Percentiles rank a stretch among this genome's conserved stretches.
Evolutionary conservation across 805 yeast genomes (phyloP).

Genomic region (Wickerhamomyces queroliae): DNA sequence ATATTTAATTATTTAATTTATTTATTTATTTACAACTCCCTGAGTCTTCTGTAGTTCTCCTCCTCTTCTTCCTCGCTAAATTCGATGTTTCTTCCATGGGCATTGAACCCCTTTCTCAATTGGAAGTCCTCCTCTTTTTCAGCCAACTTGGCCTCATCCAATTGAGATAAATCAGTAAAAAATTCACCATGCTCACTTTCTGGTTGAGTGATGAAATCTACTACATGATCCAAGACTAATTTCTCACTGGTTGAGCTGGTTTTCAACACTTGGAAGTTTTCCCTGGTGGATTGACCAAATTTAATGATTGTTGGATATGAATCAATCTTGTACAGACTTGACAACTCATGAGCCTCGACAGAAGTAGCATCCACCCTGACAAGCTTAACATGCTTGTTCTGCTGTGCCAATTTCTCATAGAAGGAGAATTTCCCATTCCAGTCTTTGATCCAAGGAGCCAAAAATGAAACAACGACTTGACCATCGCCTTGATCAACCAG

Average conservation of each 20-base stretch:
- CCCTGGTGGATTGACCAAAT: conserved; percentile 13
- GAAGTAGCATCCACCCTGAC: conserved; percentile 28
- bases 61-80: conserved; percentile 12
- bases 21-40: conserved; percentile 12
- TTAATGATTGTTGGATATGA: conserved; percentile 27
- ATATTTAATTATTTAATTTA: neutral
- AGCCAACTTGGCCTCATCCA: conserved; percentile 8
- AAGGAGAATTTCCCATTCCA: conserved; percentile 28
- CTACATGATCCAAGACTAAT: conserved; percentile 22
- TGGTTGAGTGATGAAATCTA: conserved; percentile 19
- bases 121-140: conserved; percentile 16
- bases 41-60: conserved; percentile 14
- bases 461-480: conserved; percentile 26
- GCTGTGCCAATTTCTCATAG: conserved; percentile 25
- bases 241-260: conserved; percentile 17
- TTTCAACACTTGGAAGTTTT: conserved; percentile 6
- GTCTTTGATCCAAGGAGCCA: conserved; percentile 29
- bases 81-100: conserved; percentile 12
- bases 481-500: conserved; percentile 3
- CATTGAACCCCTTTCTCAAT: conserved; percentile 17
- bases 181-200: conserved; percentile 22
- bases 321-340: conserved; percentile 22
- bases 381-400: conserved; percentile 20
- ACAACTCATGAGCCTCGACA: conserved; percentile 21
- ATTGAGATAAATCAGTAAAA: conserved; percentile 7